Base-by-base conservation (phyloP, 495 filamentous ascomycete genomes). In the Aspergillus nidulans region DNA sequence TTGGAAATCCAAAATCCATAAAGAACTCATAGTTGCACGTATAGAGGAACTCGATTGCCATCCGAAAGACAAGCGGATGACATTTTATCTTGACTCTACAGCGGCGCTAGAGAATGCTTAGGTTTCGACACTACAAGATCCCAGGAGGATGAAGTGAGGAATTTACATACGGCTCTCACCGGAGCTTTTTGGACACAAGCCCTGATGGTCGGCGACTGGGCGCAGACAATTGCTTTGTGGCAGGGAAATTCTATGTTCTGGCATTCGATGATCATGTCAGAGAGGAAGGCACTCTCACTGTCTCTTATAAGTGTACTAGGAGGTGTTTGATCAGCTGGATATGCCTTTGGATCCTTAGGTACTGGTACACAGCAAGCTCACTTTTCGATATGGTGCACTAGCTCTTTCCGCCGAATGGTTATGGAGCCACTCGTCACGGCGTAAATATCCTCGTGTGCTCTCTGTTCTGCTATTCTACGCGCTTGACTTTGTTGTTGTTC, bases 171-270 rank as follows among this genome's bases (percentile, higher is more conserved):
- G 7, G 5, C 47, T 24, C 20, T 6, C n/a, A 25, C 13, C 12
- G n/a, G 10, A 15, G 49, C 23, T 4, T 38, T n/a, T 8, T 12
- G 38, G 13, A 34, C 38, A 13, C 8, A 3, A 21, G 5, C 21
- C 16, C 36, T 26, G n/a, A 52, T 40, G 0, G 10, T 32, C 23
- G 4, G 8, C 23, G 49, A 52, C 18, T 52, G 49, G 6, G 49
- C 49, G 24, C 36, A 52, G 18, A 52, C 49, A 23, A 52, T 42
- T n/a, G 36, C 38, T 28, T 42, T 52, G 8, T 52, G 36, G 36
- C 49, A 52, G 9, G 3, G 49, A 23, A 52, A 52, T 15, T 30
- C 16, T 24, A 19, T n/a, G 3, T 10, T 6, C 21, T 13, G 25
- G 23, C 49, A 52, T 15, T 9, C 16, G 23, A 52, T 7, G 38